Base-by-base conservation (phyloP, 805 yeast species). In the Metschnikowia drakensbergensis region DNA sequence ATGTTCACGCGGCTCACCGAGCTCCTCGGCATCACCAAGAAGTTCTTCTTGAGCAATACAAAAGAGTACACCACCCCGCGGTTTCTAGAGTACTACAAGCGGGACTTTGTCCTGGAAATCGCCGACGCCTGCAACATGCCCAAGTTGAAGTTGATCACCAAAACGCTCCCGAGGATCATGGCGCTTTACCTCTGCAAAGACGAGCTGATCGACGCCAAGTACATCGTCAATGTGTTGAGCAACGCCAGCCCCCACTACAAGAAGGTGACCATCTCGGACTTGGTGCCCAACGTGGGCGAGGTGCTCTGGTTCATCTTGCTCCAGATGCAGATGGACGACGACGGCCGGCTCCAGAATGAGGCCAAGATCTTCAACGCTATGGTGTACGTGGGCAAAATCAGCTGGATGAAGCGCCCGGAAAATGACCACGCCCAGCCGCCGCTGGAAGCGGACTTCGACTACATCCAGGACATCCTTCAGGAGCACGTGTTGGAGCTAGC, bases 11-110 rank as follows among this genome's bases (percentile, higher is more conserved):
- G 79, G 49, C 71, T 92, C 13, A 79, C 90, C 5, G 82, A 80
- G 27, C 68, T 88, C 8, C 74, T 89, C 17, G 86, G 82, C 0
- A 79, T 88, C 40, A 74, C 86, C 1, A 70, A 75, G 3, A 74
- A 72, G 17, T 80, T 80, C 17, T 86, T 94, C 45, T 68, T 91
- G 27, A 73, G 73, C 32, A 73, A 92, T 46, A 88, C 95, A 4
- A 79, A 81, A 40, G 79, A 81, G 17, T 84, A 81, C 58, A 87
- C 91, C 0, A 76, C 91, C 0, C 97, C 98, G 0, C 77, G 83
- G 54, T 71, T 91, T 5, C 74, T 90, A 47, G 83, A 83, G 7
- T 81, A 81, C 41, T 82, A 84, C 58, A 80, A 83, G 52, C 72
- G 74, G 40, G 88, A 83, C 55, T 78, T 80, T 26, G 72, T 91